These are phyloP conservation scores for Uronychia setigera DNA, from an alignment of 73 alveolate genomes.

Conservation along the genomic window DNA sequence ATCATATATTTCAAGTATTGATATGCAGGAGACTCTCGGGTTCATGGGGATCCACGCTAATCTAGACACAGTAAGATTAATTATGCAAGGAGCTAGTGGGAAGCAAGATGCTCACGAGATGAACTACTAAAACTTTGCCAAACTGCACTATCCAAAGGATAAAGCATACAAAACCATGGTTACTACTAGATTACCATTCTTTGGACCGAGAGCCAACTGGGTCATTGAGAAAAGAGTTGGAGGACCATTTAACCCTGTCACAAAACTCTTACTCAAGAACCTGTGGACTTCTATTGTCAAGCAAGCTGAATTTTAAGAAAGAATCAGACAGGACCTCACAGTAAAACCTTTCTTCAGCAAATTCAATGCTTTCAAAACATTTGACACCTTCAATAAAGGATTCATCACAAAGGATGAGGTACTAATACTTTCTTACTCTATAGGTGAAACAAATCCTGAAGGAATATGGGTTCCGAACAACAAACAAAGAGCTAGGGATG, in stretches of 20 bases:
- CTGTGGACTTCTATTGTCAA: background rate
- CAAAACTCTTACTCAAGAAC: background rate
- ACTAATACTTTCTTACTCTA: background rate
- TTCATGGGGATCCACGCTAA: background rate
- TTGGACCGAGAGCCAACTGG: background rate
- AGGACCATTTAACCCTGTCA: background rate
- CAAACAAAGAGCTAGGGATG: constrained; percentile 23
- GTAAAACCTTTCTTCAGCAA: constrained; percentile 42
- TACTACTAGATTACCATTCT: background rate
- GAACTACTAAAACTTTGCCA: background rate
- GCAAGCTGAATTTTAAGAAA: background rate
- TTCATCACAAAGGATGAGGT: constrained; percentile 6
- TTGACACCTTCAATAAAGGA: constrained; percentile 38
- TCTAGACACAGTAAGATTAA: background rate
- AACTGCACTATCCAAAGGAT: background rate
- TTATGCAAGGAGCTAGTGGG: background rate
- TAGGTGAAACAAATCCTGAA: constrained; percentile 36
- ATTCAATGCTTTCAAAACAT: constrained; percentile 43
- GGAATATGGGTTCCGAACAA: constrained; percentile 37
- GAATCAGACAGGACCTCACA: constrained; percentile 14
- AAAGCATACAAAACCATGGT: background rate
- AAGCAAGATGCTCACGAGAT: background rate
- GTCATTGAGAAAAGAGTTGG: background rate
- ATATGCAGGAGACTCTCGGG: background rate
- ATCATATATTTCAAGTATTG: background rate